Conservation (phyloP, 768 basidiomycete genomes). For the Lactarius quietus region DNA sequence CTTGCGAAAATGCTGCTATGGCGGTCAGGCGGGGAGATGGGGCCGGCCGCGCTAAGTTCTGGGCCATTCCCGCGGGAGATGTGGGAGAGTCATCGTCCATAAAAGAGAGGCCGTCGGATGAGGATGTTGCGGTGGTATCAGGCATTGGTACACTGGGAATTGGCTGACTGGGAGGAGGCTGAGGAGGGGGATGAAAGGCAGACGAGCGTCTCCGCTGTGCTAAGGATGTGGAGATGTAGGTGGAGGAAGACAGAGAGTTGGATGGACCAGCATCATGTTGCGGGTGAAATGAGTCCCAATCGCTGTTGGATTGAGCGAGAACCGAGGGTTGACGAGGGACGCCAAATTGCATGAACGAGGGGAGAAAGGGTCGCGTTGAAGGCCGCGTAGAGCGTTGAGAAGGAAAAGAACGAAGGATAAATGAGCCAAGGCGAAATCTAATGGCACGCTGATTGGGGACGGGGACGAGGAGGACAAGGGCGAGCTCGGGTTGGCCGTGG, state of each 20-base stretch:
- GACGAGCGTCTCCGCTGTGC: conserved; percentile 65
- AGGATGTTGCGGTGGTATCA: conserved; percentile 31
- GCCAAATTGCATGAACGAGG: conserved; percentile 21
- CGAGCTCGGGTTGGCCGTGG: not conserved
- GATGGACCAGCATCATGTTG: conserved; percentile 32
- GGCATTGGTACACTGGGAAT: conserved; percentile 62
- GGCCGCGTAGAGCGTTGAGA: not conserved
- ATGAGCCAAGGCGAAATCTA: not conserved
- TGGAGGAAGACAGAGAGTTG: conserved; percentile 32
- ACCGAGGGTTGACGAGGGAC: conserved; percentile 32
- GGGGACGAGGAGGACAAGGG: not conserved
- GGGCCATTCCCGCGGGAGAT: conserved; percentile 25
- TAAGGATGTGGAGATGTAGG: conserved; percentile 30
- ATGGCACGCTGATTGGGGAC: not conserved
- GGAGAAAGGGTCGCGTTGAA: not conserved
- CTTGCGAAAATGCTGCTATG: conserved; percentile 59
- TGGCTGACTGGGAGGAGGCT: conserved; percentile 71
- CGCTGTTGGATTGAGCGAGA: conserved; percentile 34
- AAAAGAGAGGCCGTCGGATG: conserved; percentile 22
- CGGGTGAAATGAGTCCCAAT: conserved; percentile 30
- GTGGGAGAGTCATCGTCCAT: conserved; percentile 29
- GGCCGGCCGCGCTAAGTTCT: conserved; percentile 35
- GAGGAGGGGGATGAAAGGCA: conserved; percentile 58
- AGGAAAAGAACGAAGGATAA: not conserved
- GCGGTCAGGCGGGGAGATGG: conserved; percentile 52